Base-by-base conservation (phyloP, 768 basidiomycete genomes). In the Tulasnella sp. region DNA sequence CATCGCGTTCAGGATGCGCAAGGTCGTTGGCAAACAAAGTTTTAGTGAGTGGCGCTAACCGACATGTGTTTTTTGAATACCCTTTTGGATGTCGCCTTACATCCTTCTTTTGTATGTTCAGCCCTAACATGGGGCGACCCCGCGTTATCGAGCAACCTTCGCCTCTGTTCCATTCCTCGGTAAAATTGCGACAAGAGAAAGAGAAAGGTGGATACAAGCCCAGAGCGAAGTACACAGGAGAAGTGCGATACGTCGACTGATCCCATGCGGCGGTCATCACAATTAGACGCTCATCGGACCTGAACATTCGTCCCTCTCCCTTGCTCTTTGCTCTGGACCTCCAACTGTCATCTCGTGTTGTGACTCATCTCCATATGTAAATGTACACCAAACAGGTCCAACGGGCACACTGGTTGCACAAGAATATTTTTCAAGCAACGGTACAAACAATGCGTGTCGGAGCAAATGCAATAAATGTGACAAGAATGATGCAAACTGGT, bases 121-220 rank as follows among this genome's bases (percentile, higher is more conserved):
- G 56, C 21, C 24, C 19, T 23, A 58, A 58, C 19, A 24, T 49
- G n/a, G 58, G 58, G 34, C 47, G 58, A 8, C 47, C 47, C 13
- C 44, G 58, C 10, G 48, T 49, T n/a, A 59, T 59, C 9, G 29
- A 59, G 8, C 29, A 58, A 8, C 24, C 26, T 8, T 26, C 26
- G 26, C 56, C 56, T 17, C 24, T 26, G 9, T 58, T 58, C 44
- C 56, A 58, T 21, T 50, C 56, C 10, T 58, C 56, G 10, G 56
- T 58, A 21, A 58, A 49, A 29, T n/a, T 50, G 27, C 29, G 56
- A 29, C 4, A 23, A 19, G 27, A 58, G 47, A 38, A 7, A 15
- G 34, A 38, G 7, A 15, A 7, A 15, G 15, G 15, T 7, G 34
- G 34, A 9, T 55, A 55, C 43, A 55, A 21, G 42, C 54, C 54